Evolutionary conservation across 176 grass and related monocot genomes (phyloP).

Genomic region (Eragrostis nindensis): DNA sequence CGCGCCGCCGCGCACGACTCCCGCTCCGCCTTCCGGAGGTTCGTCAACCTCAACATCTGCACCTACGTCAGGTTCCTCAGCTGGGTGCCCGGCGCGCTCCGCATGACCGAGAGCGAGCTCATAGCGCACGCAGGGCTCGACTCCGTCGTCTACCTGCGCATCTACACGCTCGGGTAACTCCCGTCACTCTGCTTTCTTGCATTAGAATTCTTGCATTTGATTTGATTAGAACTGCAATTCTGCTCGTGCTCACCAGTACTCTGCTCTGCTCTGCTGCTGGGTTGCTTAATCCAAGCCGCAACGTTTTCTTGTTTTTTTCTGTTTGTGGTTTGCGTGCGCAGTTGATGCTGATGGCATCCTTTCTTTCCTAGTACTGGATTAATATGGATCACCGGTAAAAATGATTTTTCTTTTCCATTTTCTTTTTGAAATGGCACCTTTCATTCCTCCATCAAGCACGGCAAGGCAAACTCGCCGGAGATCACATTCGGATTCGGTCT

Average conservation of each 20-base stretch:
- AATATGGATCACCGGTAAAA: background rate
- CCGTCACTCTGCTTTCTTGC: background rate
- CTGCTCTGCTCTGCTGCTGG: too few relatives aligned
- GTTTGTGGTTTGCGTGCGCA: background rate
- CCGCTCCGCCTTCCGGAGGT: slow-evolving; percentile 49
- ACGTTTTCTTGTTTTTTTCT: background rate
- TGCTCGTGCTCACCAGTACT: background rate
- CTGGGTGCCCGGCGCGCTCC: slow-evolving; percentile 85
- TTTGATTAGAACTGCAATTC: background rate
- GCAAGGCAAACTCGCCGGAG: background rate
- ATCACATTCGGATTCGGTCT: background rate
- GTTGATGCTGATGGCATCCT: background rate
- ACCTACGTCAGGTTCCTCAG: slow-evolving; percentile 91
- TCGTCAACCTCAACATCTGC: slow-evolving; percentile 90
- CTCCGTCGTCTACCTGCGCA: slow-evolving; percentile 91
- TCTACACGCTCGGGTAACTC: slow-evolving; percentile 89
- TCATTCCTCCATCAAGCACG: background rate
- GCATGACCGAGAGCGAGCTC: slow-evolving; percentile 74
- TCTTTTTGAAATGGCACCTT: background rate
- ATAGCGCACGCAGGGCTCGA: slow-evolving; percentile 83
- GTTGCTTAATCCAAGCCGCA: background rate
- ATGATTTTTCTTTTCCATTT: too few relatives aligned
- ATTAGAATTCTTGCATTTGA: background rate
- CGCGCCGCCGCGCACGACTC: slow-evolving; percentile 30
- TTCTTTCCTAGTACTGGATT: background rate